Base-by-base conservation (phyloP, 768 basidiomycete species). In the Agaricus bisporus region DNA sequence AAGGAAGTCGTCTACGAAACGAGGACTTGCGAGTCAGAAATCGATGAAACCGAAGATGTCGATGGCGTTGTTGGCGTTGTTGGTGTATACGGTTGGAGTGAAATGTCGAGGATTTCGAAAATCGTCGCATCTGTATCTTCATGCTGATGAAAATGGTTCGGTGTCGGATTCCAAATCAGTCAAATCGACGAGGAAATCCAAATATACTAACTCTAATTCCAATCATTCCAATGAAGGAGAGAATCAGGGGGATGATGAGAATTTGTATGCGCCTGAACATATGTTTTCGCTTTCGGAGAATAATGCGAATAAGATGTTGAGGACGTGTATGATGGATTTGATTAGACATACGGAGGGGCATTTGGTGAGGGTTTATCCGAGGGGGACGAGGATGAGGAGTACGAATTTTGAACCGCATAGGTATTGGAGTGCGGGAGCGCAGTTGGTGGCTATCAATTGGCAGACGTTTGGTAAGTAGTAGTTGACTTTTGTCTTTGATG, bases 81-180 rank as follows among this genome's bases (percentile, higher is more conserved):
- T 99, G 9, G 88, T 98, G 25, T 98, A 98, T 68, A 98, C 95
- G 2, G 83, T 95, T 43, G 97, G 97, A 6, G 94, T 98, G 55
- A 97, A 97, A 63, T 97, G 88, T 58, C 85, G 85, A 14, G 95
- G 95, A 0, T 81, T 99, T 35, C 32, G 37, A 14, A 32, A 14
- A n/a, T 28, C 35, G 5, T 29, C 35, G 4, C 39, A 42, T 18
- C 2, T 50, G 2, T 50, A 50, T 41, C 17, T 50, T 1, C 38
- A 50, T 0, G 25, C 26, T 17, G 49, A 50, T 11, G 49, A 41
- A 12, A 41, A 38, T 28, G 38, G 38, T 0, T 28, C 36, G 15
- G 17, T 17, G 9, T 50, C 39, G 12, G 49, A 50, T 50, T 15
- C 18, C 12, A 50, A 49, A 29, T 29, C 39, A 17, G 18, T 17